Evolutionary conservation across 805 yeast genomes (phyloP).

Genomic region (Starmera dryadoides): DNA sequence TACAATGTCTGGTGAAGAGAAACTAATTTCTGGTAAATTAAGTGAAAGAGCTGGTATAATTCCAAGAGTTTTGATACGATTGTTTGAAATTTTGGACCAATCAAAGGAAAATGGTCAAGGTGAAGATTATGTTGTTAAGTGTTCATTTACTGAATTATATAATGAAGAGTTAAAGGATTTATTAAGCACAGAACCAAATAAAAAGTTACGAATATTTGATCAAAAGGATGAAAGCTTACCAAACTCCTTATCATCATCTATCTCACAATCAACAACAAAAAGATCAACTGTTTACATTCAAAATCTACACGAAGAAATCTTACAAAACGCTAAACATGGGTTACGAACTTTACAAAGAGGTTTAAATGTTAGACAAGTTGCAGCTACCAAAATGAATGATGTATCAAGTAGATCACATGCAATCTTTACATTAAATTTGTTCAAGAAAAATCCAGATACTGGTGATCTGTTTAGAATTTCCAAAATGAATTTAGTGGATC

Average conservation of each 20-base stretch:
- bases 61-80: slow-evolving; percentile 48
- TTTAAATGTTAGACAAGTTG: slow-evolving; percentile 52
- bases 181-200: slow-evolving; percentile 36
- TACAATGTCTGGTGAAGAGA: slow-evolving; percentile 67
- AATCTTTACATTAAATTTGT: slow-evolving; percentile 58
- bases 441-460: slow-evolving; percentile 35
- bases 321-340: slow-evolving; percentile 50
- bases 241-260: background rate
- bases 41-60: slow-evolving; percentile 51
- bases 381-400: slow-evolving; percentile 69
- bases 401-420: slow-evolving; percentile 73
- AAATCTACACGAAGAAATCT: slow-evolving; percentile 55
- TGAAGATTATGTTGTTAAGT: slow-evolving; percentile 58
- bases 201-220: slow-evolving; percentile 48
- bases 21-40: slow-evolving; percentile 40
- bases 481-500: slow-evolving; percentile 82
- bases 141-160: slow-evolving; percentile 80
- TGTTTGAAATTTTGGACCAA: slow-evolving; percentile 46
- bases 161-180: slow-evolving; percentile 81
- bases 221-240: slow-evolving; percentile 7
- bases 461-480: slow-evolving; percentile 46
- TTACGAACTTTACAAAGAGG: slow-evolving; percentile 50
- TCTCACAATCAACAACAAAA: slow-evolving; percentile 2
- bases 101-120: slow-evolving; percentile 11
- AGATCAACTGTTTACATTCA: slow-evolving; percentile 42